phyloP scores from a whole-genome alignment of 2,329 filamentous ascomycete genomes.

The Fusarium sp. region DNA sequence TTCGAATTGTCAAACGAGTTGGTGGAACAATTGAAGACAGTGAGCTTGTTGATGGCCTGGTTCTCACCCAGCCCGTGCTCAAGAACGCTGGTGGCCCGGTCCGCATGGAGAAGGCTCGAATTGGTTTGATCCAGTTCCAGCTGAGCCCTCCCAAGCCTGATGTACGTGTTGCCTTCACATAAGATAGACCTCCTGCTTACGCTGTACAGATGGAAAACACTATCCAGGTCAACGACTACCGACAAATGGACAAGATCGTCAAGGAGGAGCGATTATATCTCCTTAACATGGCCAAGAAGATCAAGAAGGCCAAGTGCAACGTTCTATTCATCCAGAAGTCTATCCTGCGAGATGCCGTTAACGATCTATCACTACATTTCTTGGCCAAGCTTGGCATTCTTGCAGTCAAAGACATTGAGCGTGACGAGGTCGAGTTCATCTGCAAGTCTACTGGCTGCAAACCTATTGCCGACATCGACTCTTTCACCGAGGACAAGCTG shows the following conservation, averaged over 20 bases:
- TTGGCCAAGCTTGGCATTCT: constrained; percentile 96
- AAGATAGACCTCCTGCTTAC: constrained; percentile 30
- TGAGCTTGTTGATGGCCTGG: constrained; percentile 94
- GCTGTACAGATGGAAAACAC: constrained; percentile 91
- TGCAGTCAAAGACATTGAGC: constrained; percentile 96
- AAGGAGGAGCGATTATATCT: constrained; percentile 99
- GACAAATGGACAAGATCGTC: constrained; percentile 99
- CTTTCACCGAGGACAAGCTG: constrained; percentile 98
- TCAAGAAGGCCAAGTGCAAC: constrained; percentile 99
- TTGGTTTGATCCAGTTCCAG: constrained; percentile 98
- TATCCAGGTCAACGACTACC: constrained; percentile 98
- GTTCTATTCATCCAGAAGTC: constrained; percentile 98
- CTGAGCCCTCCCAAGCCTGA: constrained; percentile 98
- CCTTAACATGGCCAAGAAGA: constrained; percentile 99
- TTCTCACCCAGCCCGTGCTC: constrained; percentile 90
- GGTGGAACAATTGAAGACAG: constrained; percentile 98
- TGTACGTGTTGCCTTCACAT: constrained; percentile 61
- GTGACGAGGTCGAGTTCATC: constrained; percentile 98
- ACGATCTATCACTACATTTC: constrained; percentile 97
- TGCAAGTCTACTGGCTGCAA: constrained; percentile 99
- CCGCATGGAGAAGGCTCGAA: constrained; percentile 96
- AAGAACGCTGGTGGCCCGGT: constrained; percentile 92
- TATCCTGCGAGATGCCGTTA: constrained; percentile 96
- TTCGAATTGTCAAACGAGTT: constrained; percentile 96
- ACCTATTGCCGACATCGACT: constrained; percentile 97